These are phyloP conservation scores for Inga laurina DNA, from an alignment of 306 rosid species.

Conservation along the genomic window DNA sequence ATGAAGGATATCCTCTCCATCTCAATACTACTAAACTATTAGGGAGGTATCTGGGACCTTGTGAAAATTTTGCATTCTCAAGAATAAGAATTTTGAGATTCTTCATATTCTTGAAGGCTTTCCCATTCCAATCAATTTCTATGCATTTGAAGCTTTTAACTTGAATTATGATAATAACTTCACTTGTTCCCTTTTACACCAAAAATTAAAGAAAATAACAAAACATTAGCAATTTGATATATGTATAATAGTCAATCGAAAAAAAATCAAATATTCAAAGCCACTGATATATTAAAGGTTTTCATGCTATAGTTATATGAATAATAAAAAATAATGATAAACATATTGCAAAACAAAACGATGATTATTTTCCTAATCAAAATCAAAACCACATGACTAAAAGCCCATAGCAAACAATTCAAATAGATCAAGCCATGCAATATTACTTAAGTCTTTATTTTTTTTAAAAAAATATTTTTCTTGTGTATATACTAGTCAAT, in stretches of 20 bases:
- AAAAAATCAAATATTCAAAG: background rate
- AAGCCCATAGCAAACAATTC: too few species aligned
- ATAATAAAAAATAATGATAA: too few species aligned
- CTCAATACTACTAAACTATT: conserved; percentile 7
- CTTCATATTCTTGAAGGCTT: background rate
- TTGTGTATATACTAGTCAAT: too few species aligned
- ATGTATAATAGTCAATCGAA: too few species aligned
- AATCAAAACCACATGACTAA: too few species aligned
- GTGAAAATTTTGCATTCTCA: background rate
- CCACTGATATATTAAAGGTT: background rate
- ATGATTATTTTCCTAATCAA: too few species aligned
- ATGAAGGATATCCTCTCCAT: conserved; percentile 21
- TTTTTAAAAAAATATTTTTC: too few species aligned
- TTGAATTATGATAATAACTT: conserved; percentile 8
- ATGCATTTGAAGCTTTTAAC: background rate
- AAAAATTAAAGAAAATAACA: background rate
- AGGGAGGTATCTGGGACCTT: conserved; percentile 9
- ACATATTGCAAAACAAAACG: too few species aligned
- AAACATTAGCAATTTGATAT: too few species aligned
- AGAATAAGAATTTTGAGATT: conserved; percentile 2
- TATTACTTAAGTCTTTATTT: too few species aligned
- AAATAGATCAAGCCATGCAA: too few species aligned
- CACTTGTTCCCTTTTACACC: conserved; percentile 1
- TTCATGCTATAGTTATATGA: background rate
- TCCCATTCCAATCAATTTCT: conserved; percentile 3